Conservation (phyloP, 345 rosid genomes). For the Camelina neglecta region DNA sequence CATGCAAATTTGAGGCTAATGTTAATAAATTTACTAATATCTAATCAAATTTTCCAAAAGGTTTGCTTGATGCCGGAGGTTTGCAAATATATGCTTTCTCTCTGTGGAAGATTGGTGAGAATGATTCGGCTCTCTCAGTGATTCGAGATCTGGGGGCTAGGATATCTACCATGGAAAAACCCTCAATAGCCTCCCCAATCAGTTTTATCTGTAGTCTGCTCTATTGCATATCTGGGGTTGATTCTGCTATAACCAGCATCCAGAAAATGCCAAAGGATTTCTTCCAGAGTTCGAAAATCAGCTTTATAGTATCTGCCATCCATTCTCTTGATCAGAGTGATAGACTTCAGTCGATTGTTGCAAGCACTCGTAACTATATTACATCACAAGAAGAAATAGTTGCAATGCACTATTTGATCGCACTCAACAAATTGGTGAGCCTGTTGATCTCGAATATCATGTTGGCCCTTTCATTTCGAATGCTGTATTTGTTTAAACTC, state of each 20-base stretch:
- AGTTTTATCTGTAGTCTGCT: slow-evolving; percentile 84
- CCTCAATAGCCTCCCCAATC: slow-evolving; percentile 63
- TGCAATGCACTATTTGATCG: slow-evolving; percentile 76
- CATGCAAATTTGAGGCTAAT: background rate
- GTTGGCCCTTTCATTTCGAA: background rate
- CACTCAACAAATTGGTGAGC: slow-evolving; percentile 80
- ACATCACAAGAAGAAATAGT: slow-evolving; percentile 61
- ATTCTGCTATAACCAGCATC: slow-evolving; percentile 71
- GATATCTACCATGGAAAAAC: slow-evolving; percentile 62
- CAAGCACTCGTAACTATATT: slow-evolving; percentile 56
- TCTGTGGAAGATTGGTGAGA: slow-evolving; percentile 80
- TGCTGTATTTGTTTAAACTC: slow-evolving; percentile 6
- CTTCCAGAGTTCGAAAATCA: slow-evolving; percentile 68
- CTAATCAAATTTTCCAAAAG: slow-evolving; percentile 42
- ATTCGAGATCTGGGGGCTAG: slow-evolving; percentile 61
- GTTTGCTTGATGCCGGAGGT: slow-evolving; percentile 71
- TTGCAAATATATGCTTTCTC: slow-evolving; percentile 85
- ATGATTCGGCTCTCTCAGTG: slow-evolving; percentile 67
- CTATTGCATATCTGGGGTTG: slow-evolving; percentile 73
- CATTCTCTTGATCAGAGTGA: slow-evolving; percentile 74
- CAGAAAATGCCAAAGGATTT: slow-evolving; percentile 76
- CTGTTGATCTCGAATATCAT: slow-evolving; percentile 29
- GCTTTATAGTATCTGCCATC: slow-evolving; percentile 73
- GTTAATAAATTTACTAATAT: slow-evolving; percentile 4
- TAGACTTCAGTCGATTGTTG: slow-evolving; percentile 67